These are phyloP conservation scores for Gaertneriomyces semiglobifer DNA, from an alignment of 192 early-diverging fungal genomes.

Conservation along the genomic window DNA sequence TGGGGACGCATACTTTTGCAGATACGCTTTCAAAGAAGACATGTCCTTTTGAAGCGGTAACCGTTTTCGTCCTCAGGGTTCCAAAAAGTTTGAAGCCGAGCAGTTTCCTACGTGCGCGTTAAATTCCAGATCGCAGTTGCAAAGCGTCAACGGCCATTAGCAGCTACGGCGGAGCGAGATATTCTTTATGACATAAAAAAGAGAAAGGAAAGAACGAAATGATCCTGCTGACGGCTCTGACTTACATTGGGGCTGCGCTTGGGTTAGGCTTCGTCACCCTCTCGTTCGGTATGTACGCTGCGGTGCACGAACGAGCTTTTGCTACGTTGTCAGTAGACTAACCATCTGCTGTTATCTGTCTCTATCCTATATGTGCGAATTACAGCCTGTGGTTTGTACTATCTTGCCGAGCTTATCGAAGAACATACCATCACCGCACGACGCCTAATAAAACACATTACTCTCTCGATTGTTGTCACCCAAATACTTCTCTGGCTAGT, in stretches of 20 bases:
- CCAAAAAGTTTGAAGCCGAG: no score
- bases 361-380: neutral
- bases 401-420: conserved; percentile 67
- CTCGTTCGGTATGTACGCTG: conserved; percentile 30
- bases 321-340: neutral
- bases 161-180: no score
- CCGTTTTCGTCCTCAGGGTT: no score
- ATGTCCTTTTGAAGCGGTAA: conserved; percentile 21
- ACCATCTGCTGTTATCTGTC: conserved; percentile 14
- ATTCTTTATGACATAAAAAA: neutral
- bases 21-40: conserved; percentile 2
- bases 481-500: conserved; percentile 71
- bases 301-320: neutral
- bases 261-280: conserved; percentile 46
- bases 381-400: conserved; percentile 81
- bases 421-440: conserved; percentile 42
- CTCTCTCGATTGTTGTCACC: conserved; percentile 51
- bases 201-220: neutral
- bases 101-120: no score
- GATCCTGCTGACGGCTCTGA: conserved; percentile 33
- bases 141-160: neutral
- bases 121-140: no score
- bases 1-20: conserved; percentile 1
- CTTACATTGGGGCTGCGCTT: conserved; percentile 39
- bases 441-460: conserved; percentile 65